A percentile compares a stretch with the other conserved stretches of the same genome.
These are phyloP conservation scores for Filobasidium wieringae DNA, from an alignment of 768 basidiomycete species.

Conservation along the genomic window DNA sequence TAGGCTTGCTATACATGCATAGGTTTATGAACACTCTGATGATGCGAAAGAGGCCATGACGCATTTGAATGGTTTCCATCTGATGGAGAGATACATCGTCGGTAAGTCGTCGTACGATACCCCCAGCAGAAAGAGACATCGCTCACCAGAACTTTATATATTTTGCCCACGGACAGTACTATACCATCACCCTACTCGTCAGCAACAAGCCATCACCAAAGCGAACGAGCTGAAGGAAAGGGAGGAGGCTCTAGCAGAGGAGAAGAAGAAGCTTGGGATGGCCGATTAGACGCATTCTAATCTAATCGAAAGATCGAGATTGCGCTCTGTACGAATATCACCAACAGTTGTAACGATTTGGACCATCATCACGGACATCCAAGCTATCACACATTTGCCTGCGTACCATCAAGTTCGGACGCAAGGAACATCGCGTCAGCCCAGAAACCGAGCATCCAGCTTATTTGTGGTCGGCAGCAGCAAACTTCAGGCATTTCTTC, in stretches of 20 bases:
- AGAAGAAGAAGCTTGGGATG: constrained; percentile 56
- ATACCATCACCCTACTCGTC: constrained; percentile 96
- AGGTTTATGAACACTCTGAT: constrained; percentile 35
- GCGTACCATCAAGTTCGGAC: not conserved
- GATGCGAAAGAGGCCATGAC: constrained; percentile 95
- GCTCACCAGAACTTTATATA: not conserved
- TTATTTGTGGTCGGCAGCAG: too few relatives aligned
- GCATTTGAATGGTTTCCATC: constrained; percentile 92
- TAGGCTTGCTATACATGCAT: not conserved
- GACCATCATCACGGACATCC: not conserved
- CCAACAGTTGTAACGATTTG: not conserved
- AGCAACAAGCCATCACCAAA: constrained; percentile 71
- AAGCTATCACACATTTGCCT: not conserved
- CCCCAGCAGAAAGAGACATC: not conserved
- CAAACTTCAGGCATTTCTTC: too few relatives aligned
- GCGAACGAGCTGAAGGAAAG: constrained; percentile 83
- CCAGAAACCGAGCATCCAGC: too few relatives aligned
- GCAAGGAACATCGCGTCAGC: not conserved
- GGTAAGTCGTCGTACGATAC: constrained; percentile 34
- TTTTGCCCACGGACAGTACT: constrained; percentile 47
- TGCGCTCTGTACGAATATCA: not conserved
- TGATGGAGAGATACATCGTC: constrained; percentile 96
- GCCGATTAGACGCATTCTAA: constrained; percentile 2
- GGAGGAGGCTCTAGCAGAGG: constrained; percentile 74
- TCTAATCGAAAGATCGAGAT: not conserved